Evolutionary conservation across 2,329 filamentous ascomycete species (phyloP).

Genomic region (Penicillium sp.): DNA sequence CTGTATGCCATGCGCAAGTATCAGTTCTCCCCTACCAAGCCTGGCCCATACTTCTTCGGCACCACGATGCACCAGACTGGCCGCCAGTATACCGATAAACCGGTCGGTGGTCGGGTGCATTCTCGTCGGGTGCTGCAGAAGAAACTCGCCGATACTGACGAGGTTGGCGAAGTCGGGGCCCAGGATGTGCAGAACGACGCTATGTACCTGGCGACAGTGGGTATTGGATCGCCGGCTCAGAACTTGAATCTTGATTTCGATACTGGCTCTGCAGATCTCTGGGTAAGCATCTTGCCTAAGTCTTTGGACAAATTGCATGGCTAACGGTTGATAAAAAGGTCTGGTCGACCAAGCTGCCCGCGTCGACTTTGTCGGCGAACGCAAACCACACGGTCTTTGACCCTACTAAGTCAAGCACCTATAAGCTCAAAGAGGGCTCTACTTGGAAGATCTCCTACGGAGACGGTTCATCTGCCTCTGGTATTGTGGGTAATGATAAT

Average conservation of each 20-base stretch:
- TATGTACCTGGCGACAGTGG: constrained; percentile 62
- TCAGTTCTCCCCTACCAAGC: constrained; percentile 60
- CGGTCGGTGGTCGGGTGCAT: constrained; percentile 50
- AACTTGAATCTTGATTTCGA: constrained; percentile 65
- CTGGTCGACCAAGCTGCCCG: constrained; percentile 53
- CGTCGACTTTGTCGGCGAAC: constrained; percentile 32
- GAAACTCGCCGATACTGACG: constrained; percentile 32
- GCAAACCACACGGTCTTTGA: constrained; percentile 57
- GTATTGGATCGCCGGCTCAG: constrained; percentile 65
- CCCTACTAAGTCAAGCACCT: constrained; percentile 60
- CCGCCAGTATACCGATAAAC: constrained; percentile 45
- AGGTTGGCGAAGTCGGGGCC: constrained; percentile 53
- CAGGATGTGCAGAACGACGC: constrained; percentile 67
- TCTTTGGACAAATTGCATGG: background rate
- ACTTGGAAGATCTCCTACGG: constrained; percentile 68
- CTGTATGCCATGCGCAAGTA: constrained; percentile 61
- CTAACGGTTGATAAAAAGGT: constrained; percentile 39
- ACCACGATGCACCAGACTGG: constrained; percentile 51
- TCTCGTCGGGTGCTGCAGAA: constrained; percentile 53
- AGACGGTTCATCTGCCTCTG: constrained; percentile 65
- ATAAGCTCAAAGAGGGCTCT: constrained; percentile 47
- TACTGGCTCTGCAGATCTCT: constrained; percentile 68
- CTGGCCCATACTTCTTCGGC: constrained; percentile 59
- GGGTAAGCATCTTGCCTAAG: constrained; percentile 48
- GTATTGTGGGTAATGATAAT: constrained; percentile 62